phyloP scores from a whole-genome alignment of 768 basidiomycete genomes.

The Tricholoma sp. region DNA sequence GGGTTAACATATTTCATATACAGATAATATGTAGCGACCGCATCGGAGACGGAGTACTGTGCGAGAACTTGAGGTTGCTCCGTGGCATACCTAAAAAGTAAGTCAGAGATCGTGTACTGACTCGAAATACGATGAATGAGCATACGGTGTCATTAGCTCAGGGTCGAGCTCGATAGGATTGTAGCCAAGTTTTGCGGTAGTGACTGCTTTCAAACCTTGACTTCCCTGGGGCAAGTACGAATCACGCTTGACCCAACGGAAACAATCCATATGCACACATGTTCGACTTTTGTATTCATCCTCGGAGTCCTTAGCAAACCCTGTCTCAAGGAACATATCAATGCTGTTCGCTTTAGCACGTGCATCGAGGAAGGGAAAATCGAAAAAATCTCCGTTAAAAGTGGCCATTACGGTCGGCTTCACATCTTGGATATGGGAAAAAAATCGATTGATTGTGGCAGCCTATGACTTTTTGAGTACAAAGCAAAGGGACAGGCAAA shows the following conservation, averaged over 20 bases:
- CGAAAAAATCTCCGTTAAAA: conserved; percentile 99
- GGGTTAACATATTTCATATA: conserved; percentile 99
- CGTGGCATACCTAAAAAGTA: conserved; percentile 77
- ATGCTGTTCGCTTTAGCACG: conserved; percentile 85
- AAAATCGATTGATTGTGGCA: conserved; percentile 80
- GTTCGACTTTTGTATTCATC: conserved; percentile 91
- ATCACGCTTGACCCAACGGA: conserved; percentile 99
- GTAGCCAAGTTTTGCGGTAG: conserved; percentile 93
- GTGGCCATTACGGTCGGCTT: conserved; percentile 97
- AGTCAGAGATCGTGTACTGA: not conserved
- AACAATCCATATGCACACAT: conserved; percentile 98
- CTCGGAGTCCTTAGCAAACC: conserved; percentile 87
- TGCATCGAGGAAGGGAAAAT: conserved; percentile 94
- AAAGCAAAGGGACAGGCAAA: not conserved
- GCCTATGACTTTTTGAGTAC: conserved; percentile 40
- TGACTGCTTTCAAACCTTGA: conserved; percentile 98
- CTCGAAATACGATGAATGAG: conserved; percentile 9
- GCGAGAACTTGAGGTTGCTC: conserved; percentile 94
- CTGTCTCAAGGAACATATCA: conserved; percentile 94
- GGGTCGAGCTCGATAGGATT: conserved; percentile 97
- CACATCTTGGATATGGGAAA: conserved; percentile 88
- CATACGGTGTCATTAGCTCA: conserved; percentile 98
- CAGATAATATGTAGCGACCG: conserved; percentile 98
- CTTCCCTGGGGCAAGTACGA: conserved; percentile 98
- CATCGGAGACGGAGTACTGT: conserved; percentile 99